Conservation (phyloP, 2,329 filamentous ascomycete species). For the Intubia oerlemansii region DNA sequence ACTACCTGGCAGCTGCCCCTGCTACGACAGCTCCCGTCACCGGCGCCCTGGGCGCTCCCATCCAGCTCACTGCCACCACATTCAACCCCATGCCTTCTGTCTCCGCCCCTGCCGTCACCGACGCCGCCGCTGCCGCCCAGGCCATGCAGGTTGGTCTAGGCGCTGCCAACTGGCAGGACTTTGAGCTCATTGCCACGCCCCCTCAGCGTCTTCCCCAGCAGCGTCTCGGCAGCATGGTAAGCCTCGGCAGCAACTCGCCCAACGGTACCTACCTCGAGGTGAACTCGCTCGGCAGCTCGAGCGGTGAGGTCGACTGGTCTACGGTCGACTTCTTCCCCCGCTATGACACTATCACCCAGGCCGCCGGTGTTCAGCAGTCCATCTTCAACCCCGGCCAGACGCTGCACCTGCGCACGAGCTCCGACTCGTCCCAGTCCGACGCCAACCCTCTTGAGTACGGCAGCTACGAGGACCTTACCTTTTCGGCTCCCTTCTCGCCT, state of each 20-base stretch:
- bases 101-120: constrained; percentile 28
- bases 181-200: constrained; percentile 31
- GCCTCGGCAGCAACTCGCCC: constrained; percentile 42
- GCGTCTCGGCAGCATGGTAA: constrained; percentile 13
- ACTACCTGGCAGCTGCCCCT: constrained; percentile 37
- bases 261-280: constrained; percentile 71
- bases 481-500: constrained; percentile 43
- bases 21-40: constrained; percentile 30
- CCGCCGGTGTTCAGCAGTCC: constrained; percentile 30
- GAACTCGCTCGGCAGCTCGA: constrained; percentile 61
- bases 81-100: constrained; percentile 28
- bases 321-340: constrained; percentile 57
- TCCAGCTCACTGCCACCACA: too few species aligned
- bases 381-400: constrained; percentile 90
- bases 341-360: constrained; percentile 42
- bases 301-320: constrained; percentile 45
- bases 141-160: constrained; percentile 39
- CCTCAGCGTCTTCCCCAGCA: constrained; percentile 19
- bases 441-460: constrained; percentile 43
- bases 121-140: constrained; percentile 19
- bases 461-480: constrained; percentile 63
- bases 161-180: constrained; percentile 62
- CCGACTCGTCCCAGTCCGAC: constrained; percentile 64
- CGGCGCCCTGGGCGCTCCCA: too few species aligned
- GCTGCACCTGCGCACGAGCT: constrained; percentile 68